These are phyloP conservation scores for Cladosporium cucumerinum DNA, from an alignment of 2,329 filamentous ascomycete species.

Conservation along the genomic window DNA sequence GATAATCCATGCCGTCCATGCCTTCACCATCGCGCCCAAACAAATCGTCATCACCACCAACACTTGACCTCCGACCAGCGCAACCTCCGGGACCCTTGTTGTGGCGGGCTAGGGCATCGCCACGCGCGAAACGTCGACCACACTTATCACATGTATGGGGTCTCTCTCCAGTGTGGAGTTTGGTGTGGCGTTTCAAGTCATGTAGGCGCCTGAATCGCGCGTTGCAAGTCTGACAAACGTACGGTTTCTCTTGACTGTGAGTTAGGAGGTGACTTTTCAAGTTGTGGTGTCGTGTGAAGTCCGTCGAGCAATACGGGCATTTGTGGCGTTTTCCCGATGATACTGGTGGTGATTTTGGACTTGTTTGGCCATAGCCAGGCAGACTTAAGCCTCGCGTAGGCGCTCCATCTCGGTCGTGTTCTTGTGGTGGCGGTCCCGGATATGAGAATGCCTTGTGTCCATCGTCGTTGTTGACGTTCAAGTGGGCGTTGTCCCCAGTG, in stretches of 20 bases:
- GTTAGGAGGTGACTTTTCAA: slow-evolving; percentile 95
- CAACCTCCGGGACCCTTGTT: slow-evolving; percentile 95
- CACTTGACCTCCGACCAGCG: slow-evolving; percentile 84
- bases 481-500: slow-evolving; percentile 20
- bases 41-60: slow-evolving; percentile 71
- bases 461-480: slow-evolving; percentile 29
- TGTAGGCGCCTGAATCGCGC: slow-evolving; percentile 90
- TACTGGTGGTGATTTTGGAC: slow-evolving; percentile 64
- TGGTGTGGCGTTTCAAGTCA: slow-evolving; percentile 92
- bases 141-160: slow-evolving; percentile 94
- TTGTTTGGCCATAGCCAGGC: slow-evolving; percentile 53
- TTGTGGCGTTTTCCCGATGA: slow-evolving; percentile 81
- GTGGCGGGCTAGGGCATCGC: slow-evolving; percentile 89
- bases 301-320: slow-evolving; percentile 92
- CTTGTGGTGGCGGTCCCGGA: slow-evolving; percentile 54
- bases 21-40: slow-evolving; percentile 47
- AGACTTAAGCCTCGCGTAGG: slow-evolving; percentile 57
- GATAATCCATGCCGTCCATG: slow-evolving; percentile 63
- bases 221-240: slow-evolving; percentile 87
- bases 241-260: slow-evolving; percentile 97
- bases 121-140: slow-evolving; percentile 88
- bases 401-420: slow-evolving; percentile 46
- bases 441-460: slow-evolving; percentile 61
- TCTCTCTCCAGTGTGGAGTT: slow-evolving; percentile 93
- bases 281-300: slow-evolving; percentile 96